Evolutionary conservation across 75 land plant species (phyloP).

Genomic region (Azolla pinnata): DNA sequence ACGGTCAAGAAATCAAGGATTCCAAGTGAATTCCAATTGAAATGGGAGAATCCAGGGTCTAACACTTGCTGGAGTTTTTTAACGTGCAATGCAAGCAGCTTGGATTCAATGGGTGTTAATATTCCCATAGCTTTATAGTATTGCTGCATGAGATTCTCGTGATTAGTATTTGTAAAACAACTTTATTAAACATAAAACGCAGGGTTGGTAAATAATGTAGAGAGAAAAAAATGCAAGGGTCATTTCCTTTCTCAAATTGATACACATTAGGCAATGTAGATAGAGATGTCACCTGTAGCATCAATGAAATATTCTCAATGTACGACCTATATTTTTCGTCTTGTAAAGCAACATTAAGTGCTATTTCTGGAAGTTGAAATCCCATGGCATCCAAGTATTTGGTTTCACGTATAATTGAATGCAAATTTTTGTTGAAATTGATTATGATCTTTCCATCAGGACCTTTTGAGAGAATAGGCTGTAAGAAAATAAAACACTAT

Average conservation of each 20-base stretch:
- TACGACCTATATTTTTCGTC: constrained; percentile 18
- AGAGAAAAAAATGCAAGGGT: too few species aligned
- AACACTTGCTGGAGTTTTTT: constrained; percentile 21
- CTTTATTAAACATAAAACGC: too few species aligned
- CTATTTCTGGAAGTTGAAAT: constrained; percentile 24
- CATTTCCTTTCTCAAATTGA: too few species aligned
- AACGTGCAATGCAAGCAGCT: constrained; percentile 12
- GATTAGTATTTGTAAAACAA: too few species aligned
- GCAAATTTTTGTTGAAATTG: constrained; percentile 14
- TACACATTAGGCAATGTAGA: too few species aligned
- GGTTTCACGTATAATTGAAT: constrained; percentile 24
- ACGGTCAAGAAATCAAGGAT: constrained; percentile 21
- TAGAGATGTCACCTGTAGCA: constrained; percentile 34
- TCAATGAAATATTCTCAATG: constrained; percentile 21
- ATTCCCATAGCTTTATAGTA: constrained; percentile 10
- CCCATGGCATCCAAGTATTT: constrained; percentile 35
- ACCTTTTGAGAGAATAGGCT: constrained; percentile 21
- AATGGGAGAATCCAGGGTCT: constrained; percentile 25
- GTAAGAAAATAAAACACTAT: not conserved
- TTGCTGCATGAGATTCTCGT: too few species aligned
- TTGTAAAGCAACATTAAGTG: constrained; percentile 24
- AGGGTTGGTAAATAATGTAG: too few species aligned
- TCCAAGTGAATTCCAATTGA: constrained; percentile 31
- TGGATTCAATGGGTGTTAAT: constrained; percentile 20
- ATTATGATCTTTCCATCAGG: constrained; percentile 12